Evolutionary conservation across 2,329 filamentous ascomycete species (phyloP).

Genomic region (Magnaporthales sp.): DNA sequence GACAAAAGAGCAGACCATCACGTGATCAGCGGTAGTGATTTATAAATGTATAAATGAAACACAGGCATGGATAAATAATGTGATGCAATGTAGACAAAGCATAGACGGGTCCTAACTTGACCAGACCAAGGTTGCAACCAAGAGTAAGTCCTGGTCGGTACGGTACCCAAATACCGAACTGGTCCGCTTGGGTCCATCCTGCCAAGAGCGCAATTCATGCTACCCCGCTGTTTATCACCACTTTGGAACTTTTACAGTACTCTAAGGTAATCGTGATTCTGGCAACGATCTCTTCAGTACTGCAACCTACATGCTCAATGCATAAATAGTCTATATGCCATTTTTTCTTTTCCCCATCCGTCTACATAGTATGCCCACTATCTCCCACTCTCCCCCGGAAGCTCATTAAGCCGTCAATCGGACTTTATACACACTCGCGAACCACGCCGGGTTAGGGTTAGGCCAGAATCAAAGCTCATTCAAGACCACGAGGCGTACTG

Average conservation of each 20-base stretch:
- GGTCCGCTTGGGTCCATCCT: background rate
- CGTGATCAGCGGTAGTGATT: background rate
- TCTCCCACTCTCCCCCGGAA: background rate
- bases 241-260: background rate
- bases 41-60: background rate
- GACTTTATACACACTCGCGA: background rate
- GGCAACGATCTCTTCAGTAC: background rate
- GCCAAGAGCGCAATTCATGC: background rate
- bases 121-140: background rate
- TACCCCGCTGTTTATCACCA: background rate
- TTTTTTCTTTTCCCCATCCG: background rate
- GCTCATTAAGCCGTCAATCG: constrained; percentile 1
- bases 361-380: background rate
- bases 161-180: background rate
- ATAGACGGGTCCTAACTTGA: background rate
- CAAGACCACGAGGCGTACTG: too few relatives aligned
- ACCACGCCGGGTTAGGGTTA: too few relatives aligned
- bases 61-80: background rate
- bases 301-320: background rate
- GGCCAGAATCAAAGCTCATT: too few relatives aligned
- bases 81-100: background rate
- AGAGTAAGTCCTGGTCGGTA: background rate
- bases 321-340: background rate
- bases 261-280: too few relatives aligned
- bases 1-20: too few relatives aligned